These are phyloP conservation scores for Chrysopogon serrulatus DNA, from an alignment of 176 grass and related monocot genomes.

Conservation along the genomic window DNA sequence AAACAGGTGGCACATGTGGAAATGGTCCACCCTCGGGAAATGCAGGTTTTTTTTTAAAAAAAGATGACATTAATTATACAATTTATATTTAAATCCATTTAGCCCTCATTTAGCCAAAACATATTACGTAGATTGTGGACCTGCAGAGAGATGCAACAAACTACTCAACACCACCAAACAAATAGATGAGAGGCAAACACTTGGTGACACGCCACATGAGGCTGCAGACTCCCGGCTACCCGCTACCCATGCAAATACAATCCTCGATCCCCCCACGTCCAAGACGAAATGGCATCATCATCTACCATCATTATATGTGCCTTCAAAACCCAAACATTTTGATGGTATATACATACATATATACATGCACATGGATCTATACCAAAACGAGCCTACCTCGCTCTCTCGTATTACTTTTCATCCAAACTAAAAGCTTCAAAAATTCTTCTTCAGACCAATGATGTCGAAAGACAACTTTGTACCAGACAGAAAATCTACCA, in stretches of 20 bases:
- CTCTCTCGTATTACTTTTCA: neutral
- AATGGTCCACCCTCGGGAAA: too few species aligned
- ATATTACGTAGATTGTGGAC: too few species aligned
- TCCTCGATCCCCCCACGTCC: neutral
- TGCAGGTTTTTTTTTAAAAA: too few species aligned
- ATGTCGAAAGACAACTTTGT: neutral
- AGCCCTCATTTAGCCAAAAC: too few species aligned
- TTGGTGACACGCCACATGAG: slow-evolving; percentile 7
- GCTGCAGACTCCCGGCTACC: neutral
- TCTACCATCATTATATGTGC: neutral
- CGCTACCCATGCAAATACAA: neutral
- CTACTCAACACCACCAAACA: neutral
- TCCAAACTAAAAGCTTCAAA: neutral
- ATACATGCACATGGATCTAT: neutral
- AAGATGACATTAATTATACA: too few species aligned
- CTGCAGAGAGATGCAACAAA: neutral
- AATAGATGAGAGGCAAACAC: neutral
- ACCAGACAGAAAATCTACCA: neutral
- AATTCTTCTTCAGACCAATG: slow-evolving; percentile 7
- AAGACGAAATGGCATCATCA: slow-evolving; percentile 19
- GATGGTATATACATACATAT: neutral
- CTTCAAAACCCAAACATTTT: neutral
- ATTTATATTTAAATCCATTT: too few species aligned
- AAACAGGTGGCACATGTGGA: too few species aligned
- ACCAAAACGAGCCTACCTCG: neutral